Conservation (phyloP, 805 yeast genomes). For the Dipodascopsis tothii region DNA sequence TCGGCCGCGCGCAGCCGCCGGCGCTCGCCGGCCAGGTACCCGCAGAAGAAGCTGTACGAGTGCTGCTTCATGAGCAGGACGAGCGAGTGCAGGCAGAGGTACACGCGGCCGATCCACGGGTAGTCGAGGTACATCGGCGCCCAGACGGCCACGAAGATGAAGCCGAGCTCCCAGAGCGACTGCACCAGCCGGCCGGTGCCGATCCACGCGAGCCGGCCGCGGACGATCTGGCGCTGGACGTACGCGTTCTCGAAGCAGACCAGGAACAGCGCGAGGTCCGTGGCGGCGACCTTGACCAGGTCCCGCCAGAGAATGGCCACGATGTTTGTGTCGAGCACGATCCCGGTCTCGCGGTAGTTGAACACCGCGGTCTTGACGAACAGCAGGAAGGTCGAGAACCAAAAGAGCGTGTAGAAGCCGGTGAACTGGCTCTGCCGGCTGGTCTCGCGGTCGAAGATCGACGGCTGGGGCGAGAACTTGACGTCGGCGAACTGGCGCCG, state of each 20-base stretch:
- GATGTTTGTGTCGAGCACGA: conserved; percentile 46
- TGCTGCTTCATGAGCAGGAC: conserved; percentile 93
- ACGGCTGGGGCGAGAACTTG: conserved; percentile 37
- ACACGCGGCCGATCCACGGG: conserved; percentile 90
- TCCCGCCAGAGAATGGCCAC: conserved; percentile 53
- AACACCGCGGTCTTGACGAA: conserved; percentile 48
- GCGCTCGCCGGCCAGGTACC: conserved; percentile 66
- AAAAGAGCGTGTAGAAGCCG: conserved; percentile 74
- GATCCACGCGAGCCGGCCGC: conserved; percentile 50
- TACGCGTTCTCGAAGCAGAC: conserved; percentile 52
- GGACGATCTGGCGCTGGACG: conserved; percentile 50
- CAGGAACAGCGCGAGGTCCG: conserved; percentile 70
- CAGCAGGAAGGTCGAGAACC: conserved; percentile 58
- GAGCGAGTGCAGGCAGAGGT: conserved; percentile 71
- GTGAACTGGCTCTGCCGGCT: conserved; percentile 44
- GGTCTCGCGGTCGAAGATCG: conserved; percentile 48
- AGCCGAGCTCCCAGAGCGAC: conserved; percentile 48
- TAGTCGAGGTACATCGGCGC: conserved; percentile 50
- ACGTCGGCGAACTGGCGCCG: conserved; percentile 52
- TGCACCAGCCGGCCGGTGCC: conserved; percentile 57
- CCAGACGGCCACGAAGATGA: conserved; percentile 46
- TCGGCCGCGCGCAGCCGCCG: conserved; percentile 49
- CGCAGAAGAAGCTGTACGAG: conserved; percentile 86
- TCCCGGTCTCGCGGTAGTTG: conserved; percentile 43
- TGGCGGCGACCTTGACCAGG: conserved; percentile 56